phyloP scores from a whole-genome alignment of 805 yeast genomes.

The Clavispora fructus region DNA sequence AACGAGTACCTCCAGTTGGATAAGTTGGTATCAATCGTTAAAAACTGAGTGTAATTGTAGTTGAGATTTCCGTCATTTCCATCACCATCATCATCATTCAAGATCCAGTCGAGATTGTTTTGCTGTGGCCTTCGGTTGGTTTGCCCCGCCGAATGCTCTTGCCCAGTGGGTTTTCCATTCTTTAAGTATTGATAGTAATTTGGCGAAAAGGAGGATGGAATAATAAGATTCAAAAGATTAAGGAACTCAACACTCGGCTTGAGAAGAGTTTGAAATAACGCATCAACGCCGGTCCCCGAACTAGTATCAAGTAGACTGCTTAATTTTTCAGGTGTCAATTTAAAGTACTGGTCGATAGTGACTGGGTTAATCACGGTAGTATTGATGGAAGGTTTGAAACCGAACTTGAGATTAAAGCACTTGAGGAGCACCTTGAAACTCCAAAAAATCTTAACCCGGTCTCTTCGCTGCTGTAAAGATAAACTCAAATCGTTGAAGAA shows the following conservation, averaged over 20 bases:
- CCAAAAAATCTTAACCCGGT: slow-evolving; percentile 43
- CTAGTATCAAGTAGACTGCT: slow-evolving; percentile 25
- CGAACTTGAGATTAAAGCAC: slow-evolving; percentile 39
- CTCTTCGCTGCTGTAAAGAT: slow-evolving; percentile 30
- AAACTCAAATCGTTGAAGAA: slow-evolving; percentile 45
- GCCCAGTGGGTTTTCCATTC: slow-evolving; percentile 17
- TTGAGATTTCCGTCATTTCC: slow-evolving; percentile 44
- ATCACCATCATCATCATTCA: slow-evolving; percentile 44
- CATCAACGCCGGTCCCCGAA: slow-evolving; percentile 17
- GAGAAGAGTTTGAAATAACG: slow-evolving; percentile 30
- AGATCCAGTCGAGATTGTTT: slow-evolving; percentile 35
- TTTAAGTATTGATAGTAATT: slow-evolving; percentile 38
- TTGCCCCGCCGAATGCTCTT: slow-evolving; percentile 2
- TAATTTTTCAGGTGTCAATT: slow-evolving; percentile 40
- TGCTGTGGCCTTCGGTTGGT: slow-evolving; percentile 13
- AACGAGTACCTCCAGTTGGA: slow-evolving; percentile 37
- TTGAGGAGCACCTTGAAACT: slow-evolving; percentile 39
- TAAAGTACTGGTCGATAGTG: slow-evolving; percentile 40
- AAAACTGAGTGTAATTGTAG: slow-evolving; percentile 39
- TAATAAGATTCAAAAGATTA: slow-evolving; percentile 38
- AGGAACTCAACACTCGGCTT: slow-evolving; percentile 41
- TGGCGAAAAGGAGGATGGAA: slow-evolving; percentile 44
- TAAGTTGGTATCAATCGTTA: slow-evolving; percentile 37
- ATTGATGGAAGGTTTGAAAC: slow-evolving; percentile 41
- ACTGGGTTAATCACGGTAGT: slow-evolving; percentile 45